Evolutionary conservation across 2,329 filamentous ascomycete genomes (phyloP).

Genomic region (Zymoseptoria pseudotritici): DNA sequence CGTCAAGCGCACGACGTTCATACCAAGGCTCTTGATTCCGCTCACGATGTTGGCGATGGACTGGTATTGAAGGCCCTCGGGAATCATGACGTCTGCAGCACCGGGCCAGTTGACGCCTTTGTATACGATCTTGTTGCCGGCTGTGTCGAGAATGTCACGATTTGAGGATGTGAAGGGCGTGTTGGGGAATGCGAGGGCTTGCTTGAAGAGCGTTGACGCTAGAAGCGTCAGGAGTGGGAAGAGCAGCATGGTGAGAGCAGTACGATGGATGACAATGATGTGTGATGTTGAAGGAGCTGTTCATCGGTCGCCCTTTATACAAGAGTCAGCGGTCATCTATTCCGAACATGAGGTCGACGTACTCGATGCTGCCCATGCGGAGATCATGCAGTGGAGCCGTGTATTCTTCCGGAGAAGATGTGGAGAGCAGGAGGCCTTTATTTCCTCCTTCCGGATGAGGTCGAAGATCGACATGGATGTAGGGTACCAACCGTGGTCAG

Average conservation of each 20-base stretch:
- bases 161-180: constrained; percentile 22
- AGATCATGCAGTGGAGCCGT: neutral
- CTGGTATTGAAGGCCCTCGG: constrained; percentile 56
- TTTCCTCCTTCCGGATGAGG: neutral
- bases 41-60: constrained; percentile 48
- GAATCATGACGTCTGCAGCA: constrained; percentile 52
- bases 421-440: neutral
- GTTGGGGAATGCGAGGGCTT: neutral
- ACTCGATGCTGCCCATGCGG: neutral
- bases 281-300: neutral
- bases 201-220: neutral
- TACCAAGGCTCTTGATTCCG: constrained; percentile 49
- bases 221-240: neutral
- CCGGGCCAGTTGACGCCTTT: constrained; percentile 52
- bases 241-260: neutral
- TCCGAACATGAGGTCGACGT: neutral
- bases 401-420: neutral
- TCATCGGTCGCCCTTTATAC: neutral
- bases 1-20: constrained; percentile 57
- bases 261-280: neutral
- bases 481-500: neutral
- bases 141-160: constrained; percentile 28
- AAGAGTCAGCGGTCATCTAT: neutral
- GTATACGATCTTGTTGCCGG: constrained; percentile 33
- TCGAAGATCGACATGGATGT: neutral